These are phyloP conservation scores for Trichosporon inkin DNA, from an alignment of 1,284 basidiomycete species.

Conservation along the genomic window DNA sequence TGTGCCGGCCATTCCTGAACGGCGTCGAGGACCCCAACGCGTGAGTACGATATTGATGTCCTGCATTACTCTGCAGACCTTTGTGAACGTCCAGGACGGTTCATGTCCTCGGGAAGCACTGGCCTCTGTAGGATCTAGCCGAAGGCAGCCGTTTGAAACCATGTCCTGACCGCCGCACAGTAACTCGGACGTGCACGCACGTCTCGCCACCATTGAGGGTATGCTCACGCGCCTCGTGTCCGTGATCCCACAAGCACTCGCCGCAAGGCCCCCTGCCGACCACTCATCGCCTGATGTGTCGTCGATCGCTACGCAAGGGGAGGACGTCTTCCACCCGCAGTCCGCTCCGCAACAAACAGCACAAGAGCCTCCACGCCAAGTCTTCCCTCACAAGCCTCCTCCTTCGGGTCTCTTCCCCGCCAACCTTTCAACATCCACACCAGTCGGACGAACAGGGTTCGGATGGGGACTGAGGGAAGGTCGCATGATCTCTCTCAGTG, in stretches of 20 bases:
- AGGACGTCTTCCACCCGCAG: conserved; percentile 44
- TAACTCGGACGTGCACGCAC: conserved; percentile 47
- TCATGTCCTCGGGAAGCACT: conserved; percentile 1
- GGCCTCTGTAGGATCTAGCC: not conserved
- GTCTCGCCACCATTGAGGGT: conserved; percentile 48
- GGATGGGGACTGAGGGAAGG: conserved; percentile 48
- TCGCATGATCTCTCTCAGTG: conserved; percentile 36
- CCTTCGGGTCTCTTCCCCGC: conserved; percentile 46
- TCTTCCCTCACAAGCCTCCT: conserved; percentile 43
- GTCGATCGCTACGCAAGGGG: conserved; percentile 35
- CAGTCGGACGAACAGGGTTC: conserved; percentile 37
- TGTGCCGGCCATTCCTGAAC: conserved; percentile 52
- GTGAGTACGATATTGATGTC: conserved; percentile 29
- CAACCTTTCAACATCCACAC: conserved; percentile 33
- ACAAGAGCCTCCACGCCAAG: conserved; percentile 24
- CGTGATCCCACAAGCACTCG: conserved; percentile 24
- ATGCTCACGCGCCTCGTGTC: conserved; percentile 45
- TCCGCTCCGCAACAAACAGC: conserved; percentile 25
- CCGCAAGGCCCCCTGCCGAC: conserved; percentile 14
- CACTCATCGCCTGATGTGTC: conserved; percentile 39
- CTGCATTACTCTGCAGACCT: not conserved
- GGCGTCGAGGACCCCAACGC: conserved; percentile 50
- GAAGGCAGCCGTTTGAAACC: not conserved
- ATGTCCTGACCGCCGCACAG: conserved; percentile 23
- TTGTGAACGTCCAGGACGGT: not conserved